Percentiles rank a stretch among this genome's conserved stretches.
These are phyloP conservation scores for Cicer arietinum DNA, from an alignment of 306 rosid species.

Conservation along the genomic window DNA sequence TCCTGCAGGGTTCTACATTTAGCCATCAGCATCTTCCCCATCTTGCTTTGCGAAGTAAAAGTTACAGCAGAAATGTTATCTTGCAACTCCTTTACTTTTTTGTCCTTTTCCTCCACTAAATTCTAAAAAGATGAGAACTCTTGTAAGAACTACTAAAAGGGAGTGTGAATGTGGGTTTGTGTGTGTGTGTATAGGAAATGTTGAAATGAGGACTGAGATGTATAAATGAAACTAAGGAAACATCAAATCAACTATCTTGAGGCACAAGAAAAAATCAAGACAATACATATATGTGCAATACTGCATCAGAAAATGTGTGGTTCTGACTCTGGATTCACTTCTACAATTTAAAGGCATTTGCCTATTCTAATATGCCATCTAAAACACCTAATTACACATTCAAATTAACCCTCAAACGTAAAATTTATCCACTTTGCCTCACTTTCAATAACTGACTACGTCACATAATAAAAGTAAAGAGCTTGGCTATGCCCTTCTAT, in stretches of 20 bases:
- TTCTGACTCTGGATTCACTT: neutral
- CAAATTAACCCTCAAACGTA: neutral
- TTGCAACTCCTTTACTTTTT: slow-evolving; percentile 86
- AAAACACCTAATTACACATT: neutral
- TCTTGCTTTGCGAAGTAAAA: slow-evolving; percentile 92
- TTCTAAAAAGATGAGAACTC: slow-evolving; percentile 54
- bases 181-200: slow-evolving; percentile 1
- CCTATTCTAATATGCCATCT: slow-evolving; percentile 16
- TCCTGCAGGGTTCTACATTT: slow-evolving; percentile 97
- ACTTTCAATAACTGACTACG: neutral
- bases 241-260: neutral
- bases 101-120: slow-evolving; percentile 93
- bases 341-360: slow-evolving; percentile 22
- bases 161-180: neutral
- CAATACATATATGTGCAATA: slow-evolving; percentile 1
- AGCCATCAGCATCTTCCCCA: slow-evolving; percentile 98
- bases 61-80: slow-evolving; percentile 82
- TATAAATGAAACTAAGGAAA: slow-evolving; percentile 25
- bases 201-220: neutral
- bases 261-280: slow-evolving; percentile 18
- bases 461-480: neutral
- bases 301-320: neutral
- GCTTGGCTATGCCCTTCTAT: slow-evolving; percentile 4
- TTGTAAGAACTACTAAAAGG: slow-evolving; percentile 41
- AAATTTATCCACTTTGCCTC: neutral